Evolutionary conservation across 2,329 filamentous ascomycete species (phyloP).

Genomic region (Trichoderma arundinaceum): DNA sequence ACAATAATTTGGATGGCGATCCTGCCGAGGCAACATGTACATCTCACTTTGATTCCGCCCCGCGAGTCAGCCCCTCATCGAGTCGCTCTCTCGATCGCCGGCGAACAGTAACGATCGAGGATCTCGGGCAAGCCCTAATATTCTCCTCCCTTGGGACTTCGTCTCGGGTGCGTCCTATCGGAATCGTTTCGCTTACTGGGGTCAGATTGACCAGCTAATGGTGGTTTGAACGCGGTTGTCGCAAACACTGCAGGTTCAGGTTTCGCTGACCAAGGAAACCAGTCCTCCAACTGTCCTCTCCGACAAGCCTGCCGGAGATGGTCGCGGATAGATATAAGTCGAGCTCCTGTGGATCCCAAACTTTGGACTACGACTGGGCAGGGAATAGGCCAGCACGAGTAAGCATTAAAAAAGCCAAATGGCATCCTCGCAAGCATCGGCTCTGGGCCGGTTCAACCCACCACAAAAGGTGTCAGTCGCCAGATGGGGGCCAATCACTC

Average conservation of each 20-base stretch:
- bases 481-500: constrained; percentile 19
- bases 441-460: constrained; percentile 5
- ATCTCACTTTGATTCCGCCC: neutral
- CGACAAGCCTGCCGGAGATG: constrained; percentile 10
- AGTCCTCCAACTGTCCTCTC: neutral
- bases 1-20: constrained; percentile 1
- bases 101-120: constrained; percentile 17
- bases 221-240: neutral
- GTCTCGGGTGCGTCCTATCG: neutral
- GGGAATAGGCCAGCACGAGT: constrained; percentile 18
- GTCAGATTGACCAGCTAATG: neutral
- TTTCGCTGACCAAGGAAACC: neutral
- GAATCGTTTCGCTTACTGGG: neutral
- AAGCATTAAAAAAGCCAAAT: constrained; percentile 19
- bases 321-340: constrained; percentile 23
- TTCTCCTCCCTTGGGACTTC: neutral
- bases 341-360: constrained; percentile 27
- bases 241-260: constrained; percentile 4
- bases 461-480: constrained; percentile 17
- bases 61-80: constrained; percentile 19
- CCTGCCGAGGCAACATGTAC: neutral
- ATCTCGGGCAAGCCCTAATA: constrained; percentile 1
- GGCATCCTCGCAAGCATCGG: neutral
- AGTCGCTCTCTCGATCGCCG: constrained; percentile 19
- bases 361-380: constrained; percentile 9